Base-by-base conservation (phyloP, 2,329 filamentous ascomycete species). In the Hypomyces perniciosus region DNA sequence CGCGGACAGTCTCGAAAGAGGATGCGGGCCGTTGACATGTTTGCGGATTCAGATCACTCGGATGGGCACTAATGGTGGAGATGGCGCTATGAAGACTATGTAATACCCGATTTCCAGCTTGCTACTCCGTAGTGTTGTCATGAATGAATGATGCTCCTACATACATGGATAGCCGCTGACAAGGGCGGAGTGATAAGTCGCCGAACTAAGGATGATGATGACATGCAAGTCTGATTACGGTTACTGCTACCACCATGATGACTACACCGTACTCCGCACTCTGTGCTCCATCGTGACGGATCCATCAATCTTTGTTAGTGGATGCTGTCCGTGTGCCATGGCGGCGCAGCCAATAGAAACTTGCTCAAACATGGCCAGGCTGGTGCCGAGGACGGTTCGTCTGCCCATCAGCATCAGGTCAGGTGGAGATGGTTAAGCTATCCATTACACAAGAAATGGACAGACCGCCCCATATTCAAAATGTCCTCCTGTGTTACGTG, bases 21-120 rank as follows among this genome's bases (percentile, higher is more conserved):
- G 55, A 85, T 88, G 67, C 83, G 83, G 58, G 88, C 88, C 4
- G 86, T 87, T 58, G 88, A 93, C 63, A 91, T 93, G 88, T 95
- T 93, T 79, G 88, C 86, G 8, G 86, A 87, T 65, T 87, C 85
- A 4, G 87, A 87, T 38, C 10, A 54, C 40, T 51, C 48, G 26
- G 48, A 51, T 31, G 39, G 34, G 7, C 27, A 42, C 28, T 47
- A 40, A 20, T 20, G 20, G 20, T 20, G 20, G 20, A 20, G 20
- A 20, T 20, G 20, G 20, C 20, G 20, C 20, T 20, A 20, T 20
- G 20, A 20, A 20, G 20, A 20, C 20, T 20, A 20, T 6, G 35
- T 38, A 38, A 20, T 12, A 38, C 35, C 35, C 12, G 35, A 38
- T 38, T 38, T 38, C 20, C 20, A 20, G 20, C 3, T 20, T 20